Conservation (phyloP, 2,329 filamentous ascomycete genomes). For the Calonectria naviculata region DNA sequence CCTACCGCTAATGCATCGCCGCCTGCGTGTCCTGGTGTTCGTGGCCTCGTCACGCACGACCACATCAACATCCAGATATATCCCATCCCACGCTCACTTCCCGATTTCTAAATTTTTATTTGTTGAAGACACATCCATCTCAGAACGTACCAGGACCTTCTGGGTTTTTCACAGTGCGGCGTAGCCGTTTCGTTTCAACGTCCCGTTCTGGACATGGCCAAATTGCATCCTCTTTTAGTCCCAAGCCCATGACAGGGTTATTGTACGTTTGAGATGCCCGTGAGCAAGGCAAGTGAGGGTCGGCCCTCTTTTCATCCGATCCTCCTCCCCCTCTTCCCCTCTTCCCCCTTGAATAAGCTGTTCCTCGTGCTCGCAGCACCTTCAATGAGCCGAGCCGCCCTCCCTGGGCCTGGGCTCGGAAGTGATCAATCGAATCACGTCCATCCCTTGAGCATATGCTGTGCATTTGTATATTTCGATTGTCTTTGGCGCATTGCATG, state of each 20-base stretch:
- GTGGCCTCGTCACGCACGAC: constrained; percentile 1
- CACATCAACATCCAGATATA: neutral
- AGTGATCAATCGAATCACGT: constrained; percentile 10
- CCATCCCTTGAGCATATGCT: constrained; percentile 3
- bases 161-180: constrained; percentile 22
- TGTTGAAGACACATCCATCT: neutral
- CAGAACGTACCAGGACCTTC: constrained; percentile 7
- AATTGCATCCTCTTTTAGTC: constrained; percentile 33
- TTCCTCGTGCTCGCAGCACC: neutral
- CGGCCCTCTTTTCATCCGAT: constrained; percentile 18
- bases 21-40: constrained; percentile 5
- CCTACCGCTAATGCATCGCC: neutral
- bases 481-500: constrained; percentile 5
- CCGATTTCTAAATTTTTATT: neutral
- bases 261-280: constrained; percentile 14
- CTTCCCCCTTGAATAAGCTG: neutral
- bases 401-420: neutral
- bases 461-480: constrained; percentile 2
- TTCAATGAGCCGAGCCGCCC: neutral
- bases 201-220: constrained; percentile 34
- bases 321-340: neutral
- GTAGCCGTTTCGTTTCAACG: constrained; percentile 41
- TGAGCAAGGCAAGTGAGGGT: neutral
- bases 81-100: neutral
- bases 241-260: constrained; percentile 26